These are phyloP conservation scores for Austroboletus novae-zelandiae DNA, from an alignment of 1,284 basidiomycete genomes.

Conservation along the genomic window DNA sequence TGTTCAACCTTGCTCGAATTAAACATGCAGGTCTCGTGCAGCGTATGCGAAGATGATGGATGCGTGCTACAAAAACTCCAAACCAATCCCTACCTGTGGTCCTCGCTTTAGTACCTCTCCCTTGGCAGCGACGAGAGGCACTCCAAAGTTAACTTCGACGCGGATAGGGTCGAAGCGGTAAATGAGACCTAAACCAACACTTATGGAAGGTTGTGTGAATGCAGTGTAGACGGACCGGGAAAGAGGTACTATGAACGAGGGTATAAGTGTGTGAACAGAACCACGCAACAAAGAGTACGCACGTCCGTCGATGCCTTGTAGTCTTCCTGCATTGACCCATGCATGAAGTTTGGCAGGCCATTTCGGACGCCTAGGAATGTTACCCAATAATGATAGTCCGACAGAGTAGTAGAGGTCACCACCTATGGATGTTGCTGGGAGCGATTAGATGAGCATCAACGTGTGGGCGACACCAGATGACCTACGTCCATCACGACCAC, in stretches of 20 bases:
- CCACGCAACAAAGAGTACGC: constrained; percentile 6
- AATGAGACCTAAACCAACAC: constrained; percentile 87
- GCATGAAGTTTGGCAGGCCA: constrained; percentile 90
- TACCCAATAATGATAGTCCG: constrained; percentile 78
- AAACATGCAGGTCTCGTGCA: not conserved
- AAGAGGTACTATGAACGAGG: constrained; percentile 5
- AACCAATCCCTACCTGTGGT: constrained; percentile 88
- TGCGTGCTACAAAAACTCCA: constrained; percentile 68
- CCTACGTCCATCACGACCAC: constrained; percentile 77
- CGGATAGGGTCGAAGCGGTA: constrained; percentile 85
- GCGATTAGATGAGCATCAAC: not conserved
- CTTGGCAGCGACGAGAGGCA: constrained; percentile 78
- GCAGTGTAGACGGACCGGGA: constrained; percentile 15
- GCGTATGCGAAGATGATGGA: constrained; percentile 1
- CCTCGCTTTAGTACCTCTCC: constrained; percentile 81
- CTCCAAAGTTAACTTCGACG: constrained; percentile 89
- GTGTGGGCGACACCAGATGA: not conserved
- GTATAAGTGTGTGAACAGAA: not conserved
- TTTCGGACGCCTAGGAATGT: constrained; percentile 74
- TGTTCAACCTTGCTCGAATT: not conserved
- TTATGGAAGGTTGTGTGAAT: constrained; percentile 58
- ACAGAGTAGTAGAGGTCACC: constrained; percentile 87
- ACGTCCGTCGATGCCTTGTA: constrained; percentile 65
- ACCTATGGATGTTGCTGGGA: constrained; percentile 75
- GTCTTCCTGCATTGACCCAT: constrained; percentile 84